A percentile compares a stretch with the other conserved stretches of the same genome.
Conservation (phyloP, 345 rosid genomes). For the Bruguiera parviflora region DNA sequence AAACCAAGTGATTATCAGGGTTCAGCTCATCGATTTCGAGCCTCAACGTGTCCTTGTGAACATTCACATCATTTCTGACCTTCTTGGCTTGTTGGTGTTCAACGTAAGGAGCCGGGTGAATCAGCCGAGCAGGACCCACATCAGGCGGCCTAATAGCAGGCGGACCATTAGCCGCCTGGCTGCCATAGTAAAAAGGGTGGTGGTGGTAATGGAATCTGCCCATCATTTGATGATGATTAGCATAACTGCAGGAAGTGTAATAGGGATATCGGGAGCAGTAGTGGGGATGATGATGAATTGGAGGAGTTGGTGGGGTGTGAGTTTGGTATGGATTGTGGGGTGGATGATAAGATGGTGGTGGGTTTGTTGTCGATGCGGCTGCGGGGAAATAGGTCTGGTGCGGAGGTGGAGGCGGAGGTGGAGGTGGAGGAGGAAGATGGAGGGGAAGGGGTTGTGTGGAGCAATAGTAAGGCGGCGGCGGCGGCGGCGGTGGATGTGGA, state of each 20-base stretch:
- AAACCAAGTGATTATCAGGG: slow-evolving; percentile 71
- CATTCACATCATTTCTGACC: slow-evolving; percentile 86
- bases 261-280: slow-evolving; percentile 11
- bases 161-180: slow-evolving; percentile 47
- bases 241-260: not conserved
- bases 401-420: slow-evolving; percentile 20
- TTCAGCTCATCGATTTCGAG: slow-evolving; percentile 57
- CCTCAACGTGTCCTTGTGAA: slow-evolving; percentile 73
- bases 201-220: slow-evolving; percentile 44
- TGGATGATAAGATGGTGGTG: slow-evolving; percentile 26
- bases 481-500: slow-evolving; percentile 13
- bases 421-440: slow-evolving; percentile 35
- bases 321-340: slow-evolving; percentile 33
- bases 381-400: slow-evolving; percentile 15
- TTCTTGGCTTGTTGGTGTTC: slow-evolving; percentile 89
- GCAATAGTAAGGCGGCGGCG: slow-evolving; percentile 31
- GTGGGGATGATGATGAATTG: slow-evolving; percentile 25
- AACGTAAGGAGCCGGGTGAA: slow-evolving; percentile 59
- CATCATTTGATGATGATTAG: slow-evolving; percentile 34
- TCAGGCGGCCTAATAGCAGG: slow-evolving; percentile 32
- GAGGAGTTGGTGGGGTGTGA: slow-evolving; percentile 30
- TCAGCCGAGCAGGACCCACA: slow-evolving; percentile 25
- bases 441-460: slow-evolving; percentile 17
- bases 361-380: slow-evolving; percentile 2
- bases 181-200: slow-evolving; percentile 40